Evolutionary conservation across 495 filamentous ascomycete species (phyloP), one percentile per base, ranked within the genome.

Genomic region (Viridothelium virens): DNA sequence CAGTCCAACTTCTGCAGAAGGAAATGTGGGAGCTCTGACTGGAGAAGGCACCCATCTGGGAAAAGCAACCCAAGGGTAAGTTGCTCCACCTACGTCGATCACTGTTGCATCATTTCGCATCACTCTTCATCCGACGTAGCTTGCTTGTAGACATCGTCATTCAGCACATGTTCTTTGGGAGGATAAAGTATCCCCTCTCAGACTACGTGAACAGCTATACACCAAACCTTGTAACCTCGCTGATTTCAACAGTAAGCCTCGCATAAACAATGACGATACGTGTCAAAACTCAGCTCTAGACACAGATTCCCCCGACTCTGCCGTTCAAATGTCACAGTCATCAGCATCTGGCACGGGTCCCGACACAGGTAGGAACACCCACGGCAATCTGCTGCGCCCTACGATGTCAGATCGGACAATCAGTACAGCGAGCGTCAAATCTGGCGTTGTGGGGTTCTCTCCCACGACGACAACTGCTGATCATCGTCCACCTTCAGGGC

Each of bases 401-500:
- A 53, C 48, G n/a, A 53, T 53, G 48, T 53, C 48, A 53, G 48
- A 53, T 53, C 48, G 48, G 48, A 53, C 48, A 18, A 48, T 39
- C 31, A 77, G 75, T 68, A 67, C 56, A 1, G 65, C 70, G 36
- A 73, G 72, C 63, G 71, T 77, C 65, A 75, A 74, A 66, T 76
- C 74, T 47, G 74, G 75, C 39, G 66, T 73, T 10, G 46, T 69
- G 37, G 75, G 75, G 38, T 61, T 66, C 3, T 70, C 63, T 47
- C 61, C 65, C 34, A 65, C 41, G 6, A 38, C 11, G 62, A 25
- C n/a, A 50, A 65, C 18, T 46, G 41, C 41, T 46, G 46, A 31
- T 65, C 44, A 18, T 12, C 46, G 2, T 65, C 63, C 11, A 65
- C 63, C 3, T 53, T 50, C 63, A 65, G 41, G 46, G 63, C 39